Percentiles rank a stretch among this genome's conserved stretches.
Conservation (phyloP, 495 filamentous ascomycete species). For the Tuber borchii region DNA sequence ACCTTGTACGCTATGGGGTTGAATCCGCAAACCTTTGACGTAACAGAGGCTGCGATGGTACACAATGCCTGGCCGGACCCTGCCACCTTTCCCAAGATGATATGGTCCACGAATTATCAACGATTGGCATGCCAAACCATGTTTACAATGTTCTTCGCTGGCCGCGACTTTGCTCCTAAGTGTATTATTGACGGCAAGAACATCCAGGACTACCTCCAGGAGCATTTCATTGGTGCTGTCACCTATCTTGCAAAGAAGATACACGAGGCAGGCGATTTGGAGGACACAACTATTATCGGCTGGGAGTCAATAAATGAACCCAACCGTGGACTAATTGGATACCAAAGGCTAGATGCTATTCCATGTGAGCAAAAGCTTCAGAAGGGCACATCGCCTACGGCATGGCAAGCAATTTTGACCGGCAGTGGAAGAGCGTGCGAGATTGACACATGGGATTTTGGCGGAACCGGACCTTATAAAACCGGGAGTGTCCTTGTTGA, state of each 20-base stretch:
- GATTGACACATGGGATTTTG: conserved; percentile 86
- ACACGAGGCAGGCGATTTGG: conserved; percentile 82
- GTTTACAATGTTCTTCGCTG: conserved; percentile 70
- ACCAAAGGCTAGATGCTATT: conserved; percentile 71
- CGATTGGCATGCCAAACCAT: conserved; percentile 64
- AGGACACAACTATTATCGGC: conserved; percentile 81
- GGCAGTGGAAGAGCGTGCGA: conserved; percentile 87
- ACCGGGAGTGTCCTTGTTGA: conserved; percentile 77
- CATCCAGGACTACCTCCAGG: conserved; percentile 92
- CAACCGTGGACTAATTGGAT: conserved; percentile 80
- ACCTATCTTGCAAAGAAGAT: conserved; percentile 75
- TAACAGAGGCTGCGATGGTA: conserved; percentile 85
- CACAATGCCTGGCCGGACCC: conserved; percentile 92
- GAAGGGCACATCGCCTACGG: conserved; percentile 87
- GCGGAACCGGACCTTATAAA: conserved; percentile 83
- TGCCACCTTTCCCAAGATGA: conserved; percentile 90
- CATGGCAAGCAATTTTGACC: conserved; percentile 86
- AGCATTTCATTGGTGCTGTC: conserved; percentile 74
- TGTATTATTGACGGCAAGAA: conserved; percentile 91
- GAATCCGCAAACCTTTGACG: conserved; percentile 73
- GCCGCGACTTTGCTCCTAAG: conserved; percentile 89
- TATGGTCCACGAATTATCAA: conserved; percentile 95
- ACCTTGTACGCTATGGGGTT: conserved; percentile 90
- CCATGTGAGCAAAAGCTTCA: conserved; percentile 85
- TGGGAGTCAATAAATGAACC: conserved; percentile 97